Evolutionary conservation across 345 rosid species (phyloP), one percentile per base, ranked within the genome.

Genomic region (Erucastrum elatum): DNA sequence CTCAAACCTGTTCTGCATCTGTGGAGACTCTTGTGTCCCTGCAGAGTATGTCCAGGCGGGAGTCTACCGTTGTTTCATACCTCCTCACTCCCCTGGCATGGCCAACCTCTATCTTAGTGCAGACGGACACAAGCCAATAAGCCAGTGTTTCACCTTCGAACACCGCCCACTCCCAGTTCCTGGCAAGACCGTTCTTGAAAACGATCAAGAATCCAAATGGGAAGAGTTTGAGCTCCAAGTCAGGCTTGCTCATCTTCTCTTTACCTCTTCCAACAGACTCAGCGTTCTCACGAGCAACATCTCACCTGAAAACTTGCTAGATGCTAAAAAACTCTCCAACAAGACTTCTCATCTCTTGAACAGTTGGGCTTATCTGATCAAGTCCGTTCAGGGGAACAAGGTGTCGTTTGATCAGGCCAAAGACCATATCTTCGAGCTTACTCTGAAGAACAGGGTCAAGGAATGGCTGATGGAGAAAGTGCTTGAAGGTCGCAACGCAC

Each of bases 381-480:
- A 92, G 84, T 82, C 87, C 13, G 78, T 86, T 53, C 93, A 89
- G 65, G 89, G 82, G 46, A 79, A 81, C 27, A 80, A 72, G 62
- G 70, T 84, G 76, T 81, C 94, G 11, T 62, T 84, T 75, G 66
- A 80, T 37, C 90, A 86, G 83, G 99, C 96, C 6, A 90, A 87
- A 84, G 91, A 87, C 67, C 75, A 76, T 13, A 73, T 91, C 51
- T 85, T 90, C 37, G 96, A 90, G 83, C 87, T 90, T 60, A 77
- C 88, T 85, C 79, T 93, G 81, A 90, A 88, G 88, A 93, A 81
- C 83, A 85, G 84, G 79, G 66, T 95, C 27, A 87, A 85, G 83
- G 98, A 95, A 74, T 95, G 99, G 99, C 84, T 95, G 34, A 66
- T 87, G 85, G 99, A 95, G 86, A 93, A 91, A 84, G 81, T 91